Evolutionary conservation across 2,329 filamentous ascomycete genomes (phyloP), one percentile per base, ranked within the genome.

Genomic region (Juglanconis oblonga): DNA sequence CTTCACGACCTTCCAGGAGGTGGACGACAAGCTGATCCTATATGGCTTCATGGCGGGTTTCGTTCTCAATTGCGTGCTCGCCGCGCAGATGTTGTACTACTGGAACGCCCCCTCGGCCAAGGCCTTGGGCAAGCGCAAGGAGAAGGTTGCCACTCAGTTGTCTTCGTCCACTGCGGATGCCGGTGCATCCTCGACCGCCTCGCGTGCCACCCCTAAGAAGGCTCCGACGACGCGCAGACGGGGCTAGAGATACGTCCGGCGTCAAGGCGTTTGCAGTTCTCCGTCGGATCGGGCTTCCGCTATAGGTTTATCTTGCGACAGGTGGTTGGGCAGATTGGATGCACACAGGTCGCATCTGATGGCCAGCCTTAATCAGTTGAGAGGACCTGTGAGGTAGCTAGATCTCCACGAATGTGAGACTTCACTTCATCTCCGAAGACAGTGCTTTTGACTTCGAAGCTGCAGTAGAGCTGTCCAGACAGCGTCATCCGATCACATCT

Each of bases 1-100:
- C 78, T 99, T 97, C 77, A 99, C 95, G 36, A 99, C 96, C 8
- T 80, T 99, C 60, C 93, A 98, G 72, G 95, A 99, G 80, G 95
- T 99, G 62, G 90, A 96, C 73, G 95, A 99, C 76, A 93, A 93
- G 77, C 82, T 98, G 61, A 98, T 99, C 69, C 84, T 99, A 32
- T 98, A 96, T 77, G 90, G 93, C 54, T 98, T 96, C 81, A 78
- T 98, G 58, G 91, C 92, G 7, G 95, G 92, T 33, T 97, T 97
- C 73, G 77, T 81, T n/a, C 85, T 99, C 68, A 99, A 99, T 76
- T 81, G 87, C 60, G 83, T 99, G 59, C 81, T 99, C 60, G 93
- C 93, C 13, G 77, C 83, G 44, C 95, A 99, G 79, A 95, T 99
- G 89, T 72, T 96, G 33, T 96, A 93, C 77, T 98, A 98, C 81